Conservation (phyloP, 2,329 filamentous ascomycete genomes). For the Claviceps lovelessii region DNA sequence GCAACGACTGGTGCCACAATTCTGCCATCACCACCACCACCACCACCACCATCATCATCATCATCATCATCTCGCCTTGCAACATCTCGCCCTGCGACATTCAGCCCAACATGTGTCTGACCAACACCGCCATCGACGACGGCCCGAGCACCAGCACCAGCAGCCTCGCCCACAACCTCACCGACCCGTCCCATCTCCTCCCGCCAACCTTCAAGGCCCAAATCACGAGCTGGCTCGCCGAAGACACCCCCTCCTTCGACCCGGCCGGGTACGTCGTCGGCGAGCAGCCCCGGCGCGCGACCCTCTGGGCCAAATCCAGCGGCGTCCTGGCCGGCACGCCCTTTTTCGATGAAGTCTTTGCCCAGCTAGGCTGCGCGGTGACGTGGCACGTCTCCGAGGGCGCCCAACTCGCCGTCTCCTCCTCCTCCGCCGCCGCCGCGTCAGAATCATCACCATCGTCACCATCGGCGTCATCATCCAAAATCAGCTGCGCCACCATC, state of each 20-base stretch:
- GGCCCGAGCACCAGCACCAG: background rate
- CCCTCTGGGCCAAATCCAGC: slow-evolving; percentile 52
- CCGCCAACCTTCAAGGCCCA: slow-evolving; percentile 72
- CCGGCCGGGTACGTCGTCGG: slow-evolving; percentile 96
- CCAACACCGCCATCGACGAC: background rate
- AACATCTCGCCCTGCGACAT: no score
- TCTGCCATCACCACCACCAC: no score
- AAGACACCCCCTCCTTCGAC: slow-evolving; percentile 93
- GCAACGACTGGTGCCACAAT: no score
- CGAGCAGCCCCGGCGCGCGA: slow-evolving; percentile 46
- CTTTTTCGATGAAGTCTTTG: slow-evolving; percentile 90
- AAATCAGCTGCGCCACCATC: slow-evolving; percentile 62
- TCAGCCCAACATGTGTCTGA: background rate
- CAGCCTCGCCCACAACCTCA: background rate
- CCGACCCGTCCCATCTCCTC: slow-evolving; percentile 43
- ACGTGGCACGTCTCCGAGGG: slow-evolving; percentile 79
- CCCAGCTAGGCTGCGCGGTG: slow-evolving; percentile 79
- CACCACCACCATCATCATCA: no score
- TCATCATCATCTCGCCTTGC: no score
- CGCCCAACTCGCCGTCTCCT: slow-evolving; percentile 13
- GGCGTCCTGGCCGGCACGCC: slow-evolving; percentile 84
- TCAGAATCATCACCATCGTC: slow-evolving; percentile 1
- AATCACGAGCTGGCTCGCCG: slow-evolving; percentile 75
- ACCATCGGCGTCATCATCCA: slow-evolving; percentile 2
- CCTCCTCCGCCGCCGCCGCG: background rate